Evolutionary conservation across 129 eudicot species (phyloP), one percentile per base, ranked within the genome.

Genomic region (Saposhnikovia divaricata): DNA sequence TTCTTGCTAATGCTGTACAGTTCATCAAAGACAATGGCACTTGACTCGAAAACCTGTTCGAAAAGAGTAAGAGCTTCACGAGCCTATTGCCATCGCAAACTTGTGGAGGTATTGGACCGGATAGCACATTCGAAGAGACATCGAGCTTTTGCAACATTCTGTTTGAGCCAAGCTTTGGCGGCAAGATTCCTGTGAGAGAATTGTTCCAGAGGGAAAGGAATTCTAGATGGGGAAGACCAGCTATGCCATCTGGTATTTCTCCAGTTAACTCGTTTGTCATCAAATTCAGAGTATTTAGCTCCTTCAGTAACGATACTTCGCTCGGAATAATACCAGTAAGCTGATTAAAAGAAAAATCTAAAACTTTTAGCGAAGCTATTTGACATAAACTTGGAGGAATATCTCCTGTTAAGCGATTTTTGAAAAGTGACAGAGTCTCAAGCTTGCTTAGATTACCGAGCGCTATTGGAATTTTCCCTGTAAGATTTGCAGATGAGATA

Each of bases 71-170:
- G 80, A 96, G 93, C 74, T 90, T 92, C 6, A 71, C 72, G 31
- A 96, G 83, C 65, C 85, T 87, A 85, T 90, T 86, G 43, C 97
- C 88, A 61, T 84, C 76, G 73, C 99, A 96, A 57, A 96, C 86
- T 69, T 89, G 83, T n/a, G 89, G 85, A 3, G 99, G 98, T 48
- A 96, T 42, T 21, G 95, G 89, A 77, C 99, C 99, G 16, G 85
- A 74, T 23, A 96, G 86, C 0, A 83, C 83, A 71, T 96, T 96
- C 0, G 99, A 85, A 45, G 99, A 96, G 31, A 96, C 98, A 59
- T 96, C 99, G 27, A 96, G 87, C 68, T 76, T 81, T 80, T 86
- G 91, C 31, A 96, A 71, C 69, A 65, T 90, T 16, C 87, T 85
- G 79, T 90, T 92, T 31, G 88, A 77, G 16, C 99, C 99, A 42